Percentiles rank a stretch among this genome's conserved stretches.
Conservation (phyloP, 129 eudicot genomes). For the Tanacetum coccineum region DNA sequence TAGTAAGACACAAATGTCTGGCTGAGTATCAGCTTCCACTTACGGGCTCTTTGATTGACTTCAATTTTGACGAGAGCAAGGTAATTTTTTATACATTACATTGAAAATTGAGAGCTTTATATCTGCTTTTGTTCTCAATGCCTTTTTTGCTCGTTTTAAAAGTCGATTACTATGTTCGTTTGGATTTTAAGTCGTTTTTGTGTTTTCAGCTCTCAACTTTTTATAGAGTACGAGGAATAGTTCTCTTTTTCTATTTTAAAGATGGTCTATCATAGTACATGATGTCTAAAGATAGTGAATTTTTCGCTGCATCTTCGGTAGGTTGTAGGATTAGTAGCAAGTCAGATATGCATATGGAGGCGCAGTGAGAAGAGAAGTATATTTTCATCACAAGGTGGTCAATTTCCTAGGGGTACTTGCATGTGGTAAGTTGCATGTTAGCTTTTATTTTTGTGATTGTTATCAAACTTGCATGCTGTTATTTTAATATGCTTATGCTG, state of each 20-base stretch:
- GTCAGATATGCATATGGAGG: conserved; percentile 77
- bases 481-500: not conserved
- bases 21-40: conserved; percentile 71
- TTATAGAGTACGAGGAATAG: too few species aligned
- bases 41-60: conserved; percentile 61
- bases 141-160: too few species aligned
- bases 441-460: not conserved
- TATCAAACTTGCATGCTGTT: conserved; percentile 4
- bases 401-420: conserved; percentile 67
- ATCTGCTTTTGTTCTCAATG: too few species aligned
- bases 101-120: not conserved
- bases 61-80: conserved; percentile 97
- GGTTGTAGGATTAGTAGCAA: conserved; percentile 87
- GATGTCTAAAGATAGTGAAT: conserved; percentile 3
- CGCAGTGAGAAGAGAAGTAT: conserved; percentile 55
- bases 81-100: conserved; percentile 30
- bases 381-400: conserved; percentile 65
- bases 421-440: conserved; percentile 55
- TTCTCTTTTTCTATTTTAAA: too few species aligned
- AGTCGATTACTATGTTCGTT: too few species aligned
- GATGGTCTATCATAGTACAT: not conserved
- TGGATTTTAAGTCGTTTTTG: too few species aligned
- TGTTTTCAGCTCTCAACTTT: too few species aligned
- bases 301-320: conserved; percentile 21
- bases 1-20: conserved; percentile 73